Evolutionary conservation across 805 yeast genomes (phyloP), one percentile per base, ranked within the genome.

Genomic region (Nakazawaea siamensis): DNA sequence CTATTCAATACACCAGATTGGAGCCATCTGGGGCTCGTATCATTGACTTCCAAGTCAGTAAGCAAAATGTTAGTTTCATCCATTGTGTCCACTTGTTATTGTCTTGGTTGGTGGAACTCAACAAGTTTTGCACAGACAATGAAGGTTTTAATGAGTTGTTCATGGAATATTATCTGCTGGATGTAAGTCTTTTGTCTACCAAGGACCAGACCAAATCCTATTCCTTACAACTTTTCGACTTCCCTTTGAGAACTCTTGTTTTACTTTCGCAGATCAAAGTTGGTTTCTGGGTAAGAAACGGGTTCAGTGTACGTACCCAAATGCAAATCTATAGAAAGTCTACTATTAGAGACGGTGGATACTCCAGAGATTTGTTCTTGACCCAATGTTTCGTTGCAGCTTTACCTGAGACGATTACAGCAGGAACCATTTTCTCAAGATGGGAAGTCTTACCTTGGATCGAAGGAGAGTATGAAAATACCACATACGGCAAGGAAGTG

Each of bases 211-310:
- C 18, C 17, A 31, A 31, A 7, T 23, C 14, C 25, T 54, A 48
- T 12, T 24, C 37, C 2, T 29, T 37, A n/a, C 26, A 29, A 9
- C 48, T 80, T 5, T 70, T 80, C 43, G 95, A 86, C 43, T 78
- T 81, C 43, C 81, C 96, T 0, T 54, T 92, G 15, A 66, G 94
- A 38, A 80, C 88, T 0, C 50, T 86, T 19, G 95, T 84, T 0
- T 55, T 84, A 7, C 57, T 85, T 43, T 75, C 95, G 0, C 97
- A 92, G 48, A 82, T 90, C 7, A 80, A 84, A 41, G 76, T 82
- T 0, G 96, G 96, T 0, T 70, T 81, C 38, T 90, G 97, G 97
- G 96, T 90, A 0, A 70, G 97, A 48, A 90, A 90, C 55, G 98
- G 98, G 0, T 70, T 74, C 39, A 80, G 88, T 27, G 76, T 86